Percentiles rank a stretch among this genome's conserved stretches.
These are phyloP conservation scores for Aspergillus quadricinctus DNA, from an alignment of 2,329 filamentous ascomycete species.

Conservation along the genomic window DNA sequence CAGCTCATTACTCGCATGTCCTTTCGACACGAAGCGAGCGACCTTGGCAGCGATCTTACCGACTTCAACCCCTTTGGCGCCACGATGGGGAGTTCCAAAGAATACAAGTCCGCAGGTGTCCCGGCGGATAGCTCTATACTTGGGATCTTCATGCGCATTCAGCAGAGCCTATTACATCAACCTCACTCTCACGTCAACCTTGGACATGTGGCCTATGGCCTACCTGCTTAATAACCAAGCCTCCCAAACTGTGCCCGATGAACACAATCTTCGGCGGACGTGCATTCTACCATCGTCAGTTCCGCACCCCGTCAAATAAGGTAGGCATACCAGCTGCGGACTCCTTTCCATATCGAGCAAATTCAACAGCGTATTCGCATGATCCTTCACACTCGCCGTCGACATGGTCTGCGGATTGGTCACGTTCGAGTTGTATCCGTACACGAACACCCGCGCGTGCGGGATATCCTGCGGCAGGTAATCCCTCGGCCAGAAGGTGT, in stretches of 20 bases:
- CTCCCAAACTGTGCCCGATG: constrained; percentile 29
- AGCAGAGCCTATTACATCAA: constrained; percentile 22
- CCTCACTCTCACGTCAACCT: not conserved
- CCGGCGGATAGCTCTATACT: constrained; percentile 29
- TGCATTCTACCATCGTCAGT: constrained; percentile 8
- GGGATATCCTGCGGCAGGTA: constrained; percentile 25
- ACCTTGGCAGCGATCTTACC: constrained; percentile 32
- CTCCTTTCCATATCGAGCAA: constrained; percentile 27
- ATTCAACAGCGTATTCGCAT: constrained; percentile 32
- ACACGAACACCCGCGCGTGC: constrained; percentile 27
- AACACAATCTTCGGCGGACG: constrained; percentile 27
- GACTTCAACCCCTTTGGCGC: constrained; percentile 28
- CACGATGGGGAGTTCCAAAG: constrained; percentile 33
- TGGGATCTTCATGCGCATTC: constrained; percentile 33
- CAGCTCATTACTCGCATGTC: constrained; percentile 28
- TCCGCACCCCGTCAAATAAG: not conserved
- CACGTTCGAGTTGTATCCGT: constrained; percentile 31
- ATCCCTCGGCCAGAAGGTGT: constrained; percentile 23
- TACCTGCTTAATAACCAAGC: constrained; percentile 30
- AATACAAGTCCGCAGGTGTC: constrained; percentile 33
- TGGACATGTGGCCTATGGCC: not conserved
- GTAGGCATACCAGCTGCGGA: constrained; percentile 18
- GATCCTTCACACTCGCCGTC: constrained; percentile 30
- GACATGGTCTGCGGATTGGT: constrained; percentile 30
- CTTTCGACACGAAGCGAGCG: constrained; percentile 28